Base-by-base conservation (phyloP, 306 rosid genomes). In the Cicer cuneatum region DNA sequence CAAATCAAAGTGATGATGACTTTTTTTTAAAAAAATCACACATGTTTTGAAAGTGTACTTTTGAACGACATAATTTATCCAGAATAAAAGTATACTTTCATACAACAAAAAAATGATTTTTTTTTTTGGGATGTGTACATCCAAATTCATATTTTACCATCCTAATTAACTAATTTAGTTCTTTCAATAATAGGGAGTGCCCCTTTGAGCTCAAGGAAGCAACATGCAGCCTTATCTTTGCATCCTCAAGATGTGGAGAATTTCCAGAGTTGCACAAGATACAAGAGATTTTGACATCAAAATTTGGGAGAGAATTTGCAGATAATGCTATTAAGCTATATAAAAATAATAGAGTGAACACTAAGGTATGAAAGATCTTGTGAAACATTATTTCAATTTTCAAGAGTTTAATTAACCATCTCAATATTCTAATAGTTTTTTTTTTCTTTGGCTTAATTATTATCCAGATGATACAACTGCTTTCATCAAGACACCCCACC, bases 171-270 rank as follows among this genome's bases (percentile, higher is more conserved):
- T 65, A 65, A 65, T 19, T 87, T 21, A 75, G 85, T 79, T 18
- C 41, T 21, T 78, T 48, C 10, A 59, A 59, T 8, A 2, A n/a
- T 61, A 88, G 96, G 41, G 92, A 86, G 19, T 91, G 92, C 66
- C 89, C 86, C 38, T 63, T 77, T 62, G 94, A 89, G 57, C 80
- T 91, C 63, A 87, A 77, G 74, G 97, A 87, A 83, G 87, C 84
- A 63, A 43, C 74, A 38, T 69, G 88, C 9, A 87, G 89, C 71
- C 85, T 91, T 66, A 69, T 89, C 8, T 89, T 82, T 81, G 90
- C 92, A 79, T 86, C 90, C 14, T 87, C 94, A 45, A 77, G 97
- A 76, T 89, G 93, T 73, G 97, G 94, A 66, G 90, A 87, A 29
- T 83, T 91, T 68, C 94, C 97, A 57, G 97, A 89, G 75, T 88